phyloP scores from a whole-genome alignment of 306 rosid species.

The Rosa rugosa region DNA sequence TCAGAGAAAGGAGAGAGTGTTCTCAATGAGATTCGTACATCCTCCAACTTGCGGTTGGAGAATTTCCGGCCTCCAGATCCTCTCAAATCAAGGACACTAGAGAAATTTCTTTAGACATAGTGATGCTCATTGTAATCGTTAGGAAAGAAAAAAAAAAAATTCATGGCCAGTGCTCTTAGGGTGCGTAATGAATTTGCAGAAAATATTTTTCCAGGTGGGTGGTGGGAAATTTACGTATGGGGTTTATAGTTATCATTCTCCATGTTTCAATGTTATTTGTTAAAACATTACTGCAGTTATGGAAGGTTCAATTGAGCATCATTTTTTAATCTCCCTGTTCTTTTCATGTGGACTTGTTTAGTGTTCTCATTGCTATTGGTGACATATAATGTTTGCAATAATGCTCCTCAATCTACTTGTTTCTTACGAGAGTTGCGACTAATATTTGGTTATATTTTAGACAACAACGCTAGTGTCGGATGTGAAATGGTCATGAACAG shows the following conservation, averaged over 20 bases:
- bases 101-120: slow-evolving; percentile 64
- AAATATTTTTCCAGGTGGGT: slow-evolving; percentile 38
- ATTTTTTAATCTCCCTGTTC: background rate
- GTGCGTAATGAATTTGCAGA: slow-evolving; percentile 43
- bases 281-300: slow-evolving; percentile 44
- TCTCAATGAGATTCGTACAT: slow-evolving; percentile 39
- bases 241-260: slow-evolving; percentile 25
- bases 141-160: slow-evolving; percentile 15
- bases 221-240: slow-evolving; percentile 42
- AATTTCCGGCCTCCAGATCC: slow-evolving; percentile 62
- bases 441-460: background rate
- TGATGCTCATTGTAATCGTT: slow-evolving; percentile 62
- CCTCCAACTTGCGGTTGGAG: slow-evolving; percentile 63
- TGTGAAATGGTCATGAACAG: background rate
- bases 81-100: slow-evolving; percentile 53
- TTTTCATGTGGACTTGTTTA: background rate
- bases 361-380: no score
- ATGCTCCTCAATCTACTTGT: background rate
- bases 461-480: no score
- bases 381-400: background rate
- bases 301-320: slow-evolving; percentile 56
- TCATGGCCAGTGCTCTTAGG: slow-evolving; percentile 47
- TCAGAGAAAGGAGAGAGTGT: slow-evolving; percentile 56
- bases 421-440: background rate
- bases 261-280: slow-evolving; percentile 49